A percentile compares a stretch with the other conserved stretches of the same genome.
phyloP scores from a whole-genome alignment of 1,139 yeast species.

The Saccharomyces hybrid region DNA sequence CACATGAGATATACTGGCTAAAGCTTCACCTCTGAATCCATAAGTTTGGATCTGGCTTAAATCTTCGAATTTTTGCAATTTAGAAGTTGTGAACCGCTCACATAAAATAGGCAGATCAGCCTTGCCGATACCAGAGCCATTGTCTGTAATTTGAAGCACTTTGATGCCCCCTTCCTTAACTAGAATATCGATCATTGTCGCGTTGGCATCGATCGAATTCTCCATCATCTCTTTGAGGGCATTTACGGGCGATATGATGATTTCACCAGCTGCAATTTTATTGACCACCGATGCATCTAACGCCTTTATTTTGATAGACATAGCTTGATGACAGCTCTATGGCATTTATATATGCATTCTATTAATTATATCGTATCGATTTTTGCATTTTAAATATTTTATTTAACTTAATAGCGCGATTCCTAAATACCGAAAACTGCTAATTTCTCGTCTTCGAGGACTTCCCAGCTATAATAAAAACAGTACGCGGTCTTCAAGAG shows the following conservation, averaged over 20 bases:
- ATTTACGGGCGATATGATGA: constrained; percentile 87
- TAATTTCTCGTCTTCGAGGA: not conserved
- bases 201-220: constrained; percentile 71
- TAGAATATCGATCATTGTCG: constrained; percentile 53
- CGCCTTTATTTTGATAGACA: constrained; percentile 14
- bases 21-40: constrained; percentile 81
- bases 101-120: constrained; percentile 56
- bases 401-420: not conserved
- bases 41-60: constrained; percentile 46
- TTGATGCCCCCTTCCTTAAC: constrained; percentile 61
- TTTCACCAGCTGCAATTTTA: constrained; percentile 95
- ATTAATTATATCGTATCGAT: not conserved
- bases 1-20: constrained; percentile 61
- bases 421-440: not conserved
- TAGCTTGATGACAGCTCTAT: not conserved
- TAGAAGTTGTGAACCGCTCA: constrained; percentile 67
- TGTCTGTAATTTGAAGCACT: constrained; percentile 59
- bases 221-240: constrained; percentile 73
- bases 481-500: not conserved
- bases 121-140: constrained; percentile 66
- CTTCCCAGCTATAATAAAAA: not conserved
- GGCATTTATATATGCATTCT: not conserved
- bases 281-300: constrained; percentile 53
- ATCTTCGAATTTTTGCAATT: constrained; percentile 47
- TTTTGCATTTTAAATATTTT: not conserved